Percentiles rank a stretch among this genome's conserved stretches.
Evolutionary conservation across 352 stramenopile genomes (phyloP).

Genomic region (Globisporangium alternatum): DNA sequence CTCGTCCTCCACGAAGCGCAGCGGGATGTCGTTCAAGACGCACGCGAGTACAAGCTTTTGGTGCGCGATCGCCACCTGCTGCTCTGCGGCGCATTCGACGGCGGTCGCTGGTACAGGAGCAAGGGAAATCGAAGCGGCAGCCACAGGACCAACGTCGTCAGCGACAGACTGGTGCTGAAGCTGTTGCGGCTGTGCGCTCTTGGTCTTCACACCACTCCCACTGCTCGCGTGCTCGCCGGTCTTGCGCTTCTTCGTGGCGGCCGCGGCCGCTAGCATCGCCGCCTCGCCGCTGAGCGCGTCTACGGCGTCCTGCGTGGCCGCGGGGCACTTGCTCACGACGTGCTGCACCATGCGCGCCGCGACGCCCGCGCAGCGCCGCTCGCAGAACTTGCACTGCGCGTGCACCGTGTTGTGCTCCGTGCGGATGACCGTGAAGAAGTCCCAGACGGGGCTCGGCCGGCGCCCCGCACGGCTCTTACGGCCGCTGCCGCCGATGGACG

Average conservation of each 20-base stretch:
- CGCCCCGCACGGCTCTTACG: conserved; percentile 23
- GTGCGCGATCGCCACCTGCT: conserved; percentile 22
- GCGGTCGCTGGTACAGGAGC: neutral
- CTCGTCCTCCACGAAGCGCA: conserved; percentile 37
- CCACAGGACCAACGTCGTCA: neutral
- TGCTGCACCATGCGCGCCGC: conserved; percentile 48
- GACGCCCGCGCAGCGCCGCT: conserved; percentile 39
- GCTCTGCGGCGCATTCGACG: neutral
- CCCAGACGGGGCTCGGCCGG: conserved; percentile 43
- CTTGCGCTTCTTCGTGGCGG: conserved; percentile 13
- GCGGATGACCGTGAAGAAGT: conserved; percentile 44
- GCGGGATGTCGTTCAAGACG: conserved; percentile 32
- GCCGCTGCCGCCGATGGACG: neutral
- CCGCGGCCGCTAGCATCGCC: neutral
- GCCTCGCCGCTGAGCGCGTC: conserved; percentile 22
- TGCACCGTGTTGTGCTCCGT: conserved; percentile 45
- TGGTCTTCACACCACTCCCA: neutral
- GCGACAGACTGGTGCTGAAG: neutral
- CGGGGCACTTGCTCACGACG: conserved; percentile 42
- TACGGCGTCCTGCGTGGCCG: conserved; percentile 24
- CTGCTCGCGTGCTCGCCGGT: neutral
- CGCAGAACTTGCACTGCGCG: conserved; percentile 48
- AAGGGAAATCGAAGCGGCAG: neutral
- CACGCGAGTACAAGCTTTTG: conserved; percentile 44
- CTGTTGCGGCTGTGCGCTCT: neutral